Evolutionary conservation across 495 filamentous ascomycete genomes (phyloP).

Genomic region (Neurospora intermedia): DNA sequence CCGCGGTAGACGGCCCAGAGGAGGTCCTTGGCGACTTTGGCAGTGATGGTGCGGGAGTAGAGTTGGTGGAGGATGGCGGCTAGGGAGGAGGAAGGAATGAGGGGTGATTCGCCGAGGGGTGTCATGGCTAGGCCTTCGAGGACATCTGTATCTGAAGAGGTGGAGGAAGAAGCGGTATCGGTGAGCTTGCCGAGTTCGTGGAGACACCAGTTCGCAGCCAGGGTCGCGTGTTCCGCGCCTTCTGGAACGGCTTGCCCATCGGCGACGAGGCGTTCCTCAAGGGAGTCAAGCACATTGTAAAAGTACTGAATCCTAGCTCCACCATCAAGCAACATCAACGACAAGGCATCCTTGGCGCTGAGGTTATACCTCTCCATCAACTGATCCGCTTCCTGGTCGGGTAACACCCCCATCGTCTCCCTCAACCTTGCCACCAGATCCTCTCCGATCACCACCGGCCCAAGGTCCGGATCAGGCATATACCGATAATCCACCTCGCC

Average conservation of each 20-base stretch:
- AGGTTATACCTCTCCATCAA: conserved; percentile 53
- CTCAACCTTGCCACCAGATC: conserved; percentile 49
- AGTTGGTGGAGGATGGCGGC: conserved; percentile 57
- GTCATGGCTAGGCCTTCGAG: conserved; percentile 26
- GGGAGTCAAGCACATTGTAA: conserved; percentile 53
- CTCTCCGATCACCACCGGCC: conserved; percentile 61
- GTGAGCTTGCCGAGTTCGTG: conserved; percentile 77
- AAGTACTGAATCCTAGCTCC: conserved; percentile 78
- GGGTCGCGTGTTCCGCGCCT: conserved; percentile 11
- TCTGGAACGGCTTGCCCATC: conserved; percentile 11
- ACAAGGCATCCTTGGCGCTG: conserved; percentile 76
- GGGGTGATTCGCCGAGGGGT: conserved; percentile 24
- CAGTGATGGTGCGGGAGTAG: conserved; percentile 57
- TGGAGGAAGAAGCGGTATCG: conserved; percentile 12
- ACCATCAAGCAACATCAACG: conserved; percentile 65
- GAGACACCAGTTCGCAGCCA: conserved; percentile 63
- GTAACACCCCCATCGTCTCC: conserved; percentile 50
- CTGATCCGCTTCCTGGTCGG: conserved; percentile 54
- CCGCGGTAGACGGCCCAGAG: conserved; percentile 46
- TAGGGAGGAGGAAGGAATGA: conserved; percentile 50
- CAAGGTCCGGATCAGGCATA: conserved; percentile 94
- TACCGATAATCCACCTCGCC: conserved; percentile 96
- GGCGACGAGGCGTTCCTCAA: conserved; percentile 33
- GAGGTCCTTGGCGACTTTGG: conserved; percentile 63
- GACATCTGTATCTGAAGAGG: not conserved